Percentiles rank a stretch among this genome's conserved stretches.
phyloP scores from a whole-genome alignment of 306 rosid genomes.

The Castanospermum australe region DNA sequence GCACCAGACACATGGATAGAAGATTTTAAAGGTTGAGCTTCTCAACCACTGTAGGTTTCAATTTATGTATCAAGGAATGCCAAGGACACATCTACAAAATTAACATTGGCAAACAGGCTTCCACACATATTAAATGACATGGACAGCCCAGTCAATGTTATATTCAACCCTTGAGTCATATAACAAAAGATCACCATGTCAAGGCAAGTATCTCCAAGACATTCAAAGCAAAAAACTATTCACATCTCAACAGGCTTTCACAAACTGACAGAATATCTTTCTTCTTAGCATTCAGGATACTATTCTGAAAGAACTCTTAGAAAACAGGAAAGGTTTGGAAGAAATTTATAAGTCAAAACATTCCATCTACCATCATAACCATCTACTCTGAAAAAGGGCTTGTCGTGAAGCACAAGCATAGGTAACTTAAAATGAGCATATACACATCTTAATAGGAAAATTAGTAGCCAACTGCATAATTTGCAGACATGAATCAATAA shows the following conservation, averaged over 20 bases:
- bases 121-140: background rate
- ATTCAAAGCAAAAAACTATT: background rate
- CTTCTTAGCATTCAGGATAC: background rate
- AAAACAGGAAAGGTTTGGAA: background rate
- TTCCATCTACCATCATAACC: background rate
- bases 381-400: background rate
- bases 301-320: background rate
- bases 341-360: background rate
- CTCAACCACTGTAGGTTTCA: background rate
- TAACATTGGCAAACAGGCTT: background rate
- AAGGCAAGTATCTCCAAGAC: background rate
- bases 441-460: background rate
- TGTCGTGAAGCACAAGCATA: background rate
- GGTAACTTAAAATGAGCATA: background rate
- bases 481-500: slow-evolving; percentile 8
- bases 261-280: background rate
- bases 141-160: background rate
- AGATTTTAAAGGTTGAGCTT: background rate
- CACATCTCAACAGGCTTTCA: background rate
- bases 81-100: background rate
- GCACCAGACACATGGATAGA: background rate
- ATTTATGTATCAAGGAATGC: background rate
- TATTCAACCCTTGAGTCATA: slow-evolving; percentile 3
- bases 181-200: background rate
- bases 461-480: background rate